Evolutionary conservation across 345 rosid species (phyloP).

Genomic region (Eucalyptus tenuipes): DNA sequence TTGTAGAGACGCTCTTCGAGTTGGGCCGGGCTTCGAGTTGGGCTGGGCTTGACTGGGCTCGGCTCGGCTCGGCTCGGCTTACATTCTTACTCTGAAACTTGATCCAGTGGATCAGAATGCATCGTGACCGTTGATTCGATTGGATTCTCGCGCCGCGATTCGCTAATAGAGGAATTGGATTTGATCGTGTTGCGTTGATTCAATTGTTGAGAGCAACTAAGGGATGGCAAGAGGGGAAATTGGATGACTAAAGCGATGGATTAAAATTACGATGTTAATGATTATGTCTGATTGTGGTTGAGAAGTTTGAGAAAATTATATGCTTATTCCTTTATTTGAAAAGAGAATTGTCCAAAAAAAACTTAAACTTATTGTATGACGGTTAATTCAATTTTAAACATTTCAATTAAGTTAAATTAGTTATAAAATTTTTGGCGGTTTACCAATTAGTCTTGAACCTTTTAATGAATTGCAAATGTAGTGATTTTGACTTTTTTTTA

Average conservation of each 20-base stretch:
- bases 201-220: background rate
- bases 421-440: no score
- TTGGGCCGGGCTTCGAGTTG: background rate
- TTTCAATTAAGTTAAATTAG: no score
- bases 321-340: background rate
- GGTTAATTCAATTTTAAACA: no score
- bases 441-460: no score
- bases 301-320: background rate
- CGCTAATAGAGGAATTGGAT: background rate
- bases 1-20: background rate
- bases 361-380: fast-evolving
- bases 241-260: background rate
- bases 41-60: background rate
- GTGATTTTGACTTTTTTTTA: background rate
- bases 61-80: background rate
- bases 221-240: background rate
- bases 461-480: background rate
- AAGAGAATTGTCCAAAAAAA: no score
- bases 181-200: background rate
- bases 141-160: background rate
- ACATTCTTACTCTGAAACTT: background rate
- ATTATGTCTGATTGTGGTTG: background rate
- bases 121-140: background rate
- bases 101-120: background rate
- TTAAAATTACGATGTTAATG: background rate